Base-by-base conservation (phyloP, 164 flowering plant genomes). In the Aristolochia californica region DNA sequence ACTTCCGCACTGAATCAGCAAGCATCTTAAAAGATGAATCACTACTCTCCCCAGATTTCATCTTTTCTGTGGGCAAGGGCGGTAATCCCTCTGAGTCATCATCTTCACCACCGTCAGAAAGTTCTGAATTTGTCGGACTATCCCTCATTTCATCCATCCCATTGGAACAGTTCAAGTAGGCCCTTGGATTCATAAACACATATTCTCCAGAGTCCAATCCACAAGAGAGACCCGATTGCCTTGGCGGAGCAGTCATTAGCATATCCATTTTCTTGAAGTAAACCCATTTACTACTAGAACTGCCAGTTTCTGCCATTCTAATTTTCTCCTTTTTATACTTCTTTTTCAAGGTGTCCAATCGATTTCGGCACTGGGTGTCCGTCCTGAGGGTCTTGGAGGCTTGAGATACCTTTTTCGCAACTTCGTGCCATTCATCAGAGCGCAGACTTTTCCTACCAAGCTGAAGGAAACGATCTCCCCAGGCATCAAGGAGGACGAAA, bases 131-230 rank as follows among this genome's bases (percentile, higher is more conserved):
- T 34, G 65, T 84, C 0, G 98, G 95, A 59, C 96, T 88, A 48
- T 91, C 98, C 71, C 88, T 75, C 88, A 86, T 88, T 72, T 88
- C 96, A 70, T 85, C 97, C 70, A 78, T 66, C 58, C 83, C 87
- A 68, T 91, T 88, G 2, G 95, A 72, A 50, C 68, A 76, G 23
- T 79, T 80, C 78, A 87, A 67, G 71, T 84, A 89, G 11, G 80
- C 89, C n/a, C 62, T 59, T 2, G 94, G 77, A 34, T 85, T 77
- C 94, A 74, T 78, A 54, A 93, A 93, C 40, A 87, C 91, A 65
- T 75, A 93, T 69, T 93, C 95, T 1, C 97, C 97, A 0, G 97
- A 85, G 73, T 93, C 99, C 26, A 93, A 61, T 18, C 99, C 99
- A 64, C 99, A 93, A 5, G 90, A 72, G 44, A 93, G 64, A 8